phyloP scores from a whole-genome alignment of 805 yeast genomes.

The Myxozyma geophila region DNA sequence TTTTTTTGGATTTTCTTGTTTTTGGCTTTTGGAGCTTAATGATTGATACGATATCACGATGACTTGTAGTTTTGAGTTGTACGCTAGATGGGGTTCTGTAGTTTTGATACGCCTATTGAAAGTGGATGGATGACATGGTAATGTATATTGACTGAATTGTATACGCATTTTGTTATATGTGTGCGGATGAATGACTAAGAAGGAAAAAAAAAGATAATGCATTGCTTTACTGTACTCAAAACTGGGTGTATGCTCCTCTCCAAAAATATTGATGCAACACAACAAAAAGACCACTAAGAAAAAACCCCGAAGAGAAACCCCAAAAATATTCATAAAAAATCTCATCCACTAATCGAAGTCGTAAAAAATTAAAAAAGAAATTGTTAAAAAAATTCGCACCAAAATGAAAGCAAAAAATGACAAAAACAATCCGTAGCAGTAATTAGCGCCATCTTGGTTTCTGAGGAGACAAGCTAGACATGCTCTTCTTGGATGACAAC shows the following conservation, averaged over 20 bases:
- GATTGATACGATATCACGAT: no score
- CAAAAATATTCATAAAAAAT: background rate
- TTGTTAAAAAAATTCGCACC: background rate
- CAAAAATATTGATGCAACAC: background rate
- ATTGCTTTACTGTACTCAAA: no score
- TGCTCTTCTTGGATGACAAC: slow-evolving; percentile 23
- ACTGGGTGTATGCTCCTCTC: background rate
- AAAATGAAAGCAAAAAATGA: background rate
- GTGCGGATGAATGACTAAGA: no score
- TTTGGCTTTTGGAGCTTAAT: background rate
- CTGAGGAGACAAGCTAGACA: slow-evolving; percentile 16
- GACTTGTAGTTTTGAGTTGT: no score
- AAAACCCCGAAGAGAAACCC: background rate
- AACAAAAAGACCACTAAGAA: background rate
- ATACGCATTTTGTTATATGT: no score
- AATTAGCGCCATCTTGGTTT: slow-evolving; percentile 30
- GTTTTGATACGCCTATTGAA: no score
- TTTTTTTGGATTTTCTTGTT: background rate
- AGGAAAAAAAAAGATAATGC: background rate
- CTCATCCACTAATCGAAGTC: background rate
- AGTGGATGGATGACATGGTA: no score
- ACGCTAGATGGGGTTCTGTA: no score
- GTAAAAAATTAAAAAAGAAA: background rate
- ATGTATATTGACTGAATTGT: no score
- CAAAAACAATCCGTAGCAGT: background rate